These are phyloP conservation scores for Vanderwaltozyma polyspora DNA, from an alignment of 805 yeast genomes.

Conservation along the genomic window DNA sequence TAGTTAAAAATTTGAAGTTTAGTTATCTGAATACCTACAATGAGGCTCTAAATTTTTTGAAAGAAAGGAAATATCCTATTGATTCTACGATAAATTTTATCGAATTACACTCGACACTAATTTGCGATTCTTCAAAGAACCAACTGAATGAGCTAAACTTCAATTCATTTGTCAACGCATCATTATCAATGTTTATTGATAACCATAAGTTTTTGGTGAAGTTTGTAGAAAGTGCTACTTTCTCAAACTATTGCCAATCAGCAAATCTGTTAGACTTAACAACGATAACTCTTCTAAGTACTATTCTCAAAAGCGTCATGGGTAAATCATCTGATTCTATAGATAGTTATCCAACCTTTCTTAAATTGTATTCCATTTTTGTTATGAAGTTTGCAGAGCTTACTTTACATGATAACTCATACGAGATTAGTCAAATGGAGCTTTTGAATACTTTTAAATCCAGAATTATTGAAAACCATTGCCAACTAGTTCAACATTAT, in stretches of 20 bases:
- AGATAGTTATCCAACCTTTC: conserved; percentile 15
- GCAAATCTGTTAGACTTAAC: too few relatives aligned
- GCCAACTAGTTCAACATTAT: too few relatives aligned
- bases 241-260: conserved; percentile 19
- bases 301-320: conserved; percentile 19
- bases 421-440: too few relatives aligned
- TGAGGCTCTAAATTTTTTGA: conserved; percentile 25
- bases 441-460: too few relatives aligned
- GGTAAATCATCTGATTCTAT: conserved; percentile 22
- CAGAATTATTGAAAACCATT: too few relatives aligned
- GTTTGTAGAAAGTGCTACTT: conserved; percentile 25
- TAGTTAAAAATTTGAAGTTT: conserved; percentile 26
- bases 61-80: conserved; percentile 20
- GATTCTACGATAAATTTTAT: conserved; percentile 27
- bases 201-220: conserved; percentile 14
- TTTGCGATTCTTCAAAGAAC: conserved; percentile 3
- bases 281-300: too few relatives aligned
- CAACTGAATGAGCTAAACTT: background rate
- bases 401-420: too few relatives aligned
- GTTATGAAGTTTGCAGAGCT: conserved; percentile 29
- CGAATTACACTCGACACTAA: conserved; percentile 26
- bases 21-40: conserved; percentile 24
- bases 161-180: background rate
- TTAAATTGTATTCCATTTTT: conserved; percentile 27
- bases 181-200: conserved; percentile 13